Conservation (phyloP, 768 basidiomycete species). For the Mycena filopes region DNA sequence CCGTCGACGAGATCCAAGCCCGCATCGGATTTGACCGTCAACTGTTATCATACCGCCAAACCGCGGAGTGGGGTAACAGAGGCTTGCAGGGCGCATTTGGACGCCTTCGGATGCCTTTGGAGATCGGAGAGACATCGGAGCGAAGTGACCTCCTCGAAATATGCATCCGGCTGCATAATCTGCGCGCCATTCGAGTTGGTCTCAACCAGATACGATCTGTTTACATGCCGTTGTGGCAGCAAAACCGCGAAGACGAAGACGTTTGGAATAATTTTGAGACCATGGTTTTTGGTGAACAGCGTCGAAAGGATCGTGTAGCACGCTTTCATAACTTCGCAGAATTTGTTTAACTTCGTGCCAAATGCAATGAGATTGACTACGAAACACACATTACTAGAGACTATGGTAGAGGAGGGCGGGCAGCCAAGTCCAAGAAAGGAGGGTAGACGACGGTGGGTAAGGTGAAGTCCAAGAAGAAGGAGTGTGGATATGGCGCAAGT, state of each 20-base stretch:
- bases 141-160: conserved; percentile 39
- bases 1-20: conserved; percentile 17
- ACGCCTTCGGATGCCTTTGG: conserved; percentile 41
- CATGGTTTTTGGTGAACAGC: conserved; percentile 42
- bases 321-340: conserved; percentile 4
- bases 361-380: not conserved
- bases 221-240: conserved; percentile 43
- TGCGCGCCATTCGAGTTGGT: conserved; percentile 38
- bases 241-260: conserved; percentile 29
- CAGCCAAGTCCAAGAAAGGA: not conserved
- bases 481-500: too few relatives aligned
- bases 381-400: not conserved
- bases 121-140: conserved; percentile 10
- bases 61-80: conserved; percentile 49
- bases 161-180: conserved; percentile 42
- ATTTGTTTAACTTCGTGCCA: not conserved
- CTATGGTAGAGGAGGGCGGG: not conserved
- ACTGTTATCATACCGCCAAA: conserved; percentile 44
- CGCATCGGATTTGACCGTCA: conserved; percentile 37
- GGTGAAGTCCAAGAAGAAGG: not conserved
- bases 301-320: not conserved
- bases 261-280: conserved; percentile 42
- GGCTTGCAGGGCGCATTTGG: conserved; percentile 46
- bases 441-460: not conserved
- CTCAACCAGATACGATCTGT: conserved; percentile 45